phyloP scores from a whole-genome alignment of 78 protist genomes.

The Mastigamoeba balamuthi region DNA sequence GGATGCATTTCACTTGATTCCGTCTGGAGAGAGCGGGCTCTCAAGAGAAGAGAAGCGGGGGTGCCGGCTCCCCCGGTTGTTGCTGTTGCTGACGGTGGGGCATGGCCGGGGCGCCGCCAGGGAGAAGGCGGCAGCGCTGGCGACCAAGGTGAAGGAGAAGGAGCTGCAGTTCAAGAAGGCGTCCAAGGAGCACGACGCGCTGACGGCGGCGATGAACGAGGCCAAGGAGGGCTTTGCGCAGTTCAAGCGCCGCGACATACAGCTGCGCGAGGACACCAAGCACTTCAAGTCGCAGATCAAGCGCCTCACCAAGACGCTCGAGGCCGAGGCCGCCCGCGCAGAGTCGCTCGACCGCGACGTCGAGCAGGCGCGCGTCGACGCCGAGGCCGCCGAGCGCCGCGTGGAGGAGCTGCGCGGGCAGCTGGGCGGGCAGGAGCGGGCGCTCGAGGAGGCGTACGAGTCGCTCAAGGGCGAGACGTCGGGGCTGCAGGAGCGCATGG shows the following conservation, averaged over 20 bases:
- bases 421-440: not conserved
- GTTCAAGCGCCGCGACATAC: conserved; percentile 23
- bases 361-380: conserved; percentile 1
- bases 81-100: no score
- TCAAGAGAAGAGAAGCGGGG: no score
- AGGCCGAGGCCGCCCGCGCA: conserved; percentile 2
- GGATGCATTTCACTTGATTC: no score
- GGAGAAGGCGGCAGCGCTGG: conserved; percentile 9
- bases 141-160: conserved; percentile 9
- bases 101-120: not conserved
- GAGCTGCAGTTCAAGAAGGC: conserved; percentile 1
- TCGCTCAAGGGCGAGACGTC: conserved; percentile 51
- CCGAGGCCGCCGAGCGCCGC: conserved; percentile 6
- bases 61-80: no score
- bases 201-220: conserved; percentile 9
- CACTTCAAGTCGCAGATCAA: not conserved
- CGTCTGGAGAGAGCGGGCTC: no score
- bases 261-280: conserved; percentile 24
- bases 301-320: not conserved
- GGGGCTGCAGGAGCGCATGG: conserved; percentile 53
- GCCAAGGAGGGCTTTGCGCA: conserved; percentile 5
- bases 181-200: no score
- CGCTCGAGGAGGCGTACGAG: conserved; percentile 1
- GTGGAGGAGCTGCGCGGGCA: conserved; percentile 21
- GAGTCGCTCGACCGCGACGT: no score